Evolutionary conservation across 2,329 filamentous ascomycete genomes (phyloP).

Genomic region (Alternaria hordeiaustralica): DNA sequence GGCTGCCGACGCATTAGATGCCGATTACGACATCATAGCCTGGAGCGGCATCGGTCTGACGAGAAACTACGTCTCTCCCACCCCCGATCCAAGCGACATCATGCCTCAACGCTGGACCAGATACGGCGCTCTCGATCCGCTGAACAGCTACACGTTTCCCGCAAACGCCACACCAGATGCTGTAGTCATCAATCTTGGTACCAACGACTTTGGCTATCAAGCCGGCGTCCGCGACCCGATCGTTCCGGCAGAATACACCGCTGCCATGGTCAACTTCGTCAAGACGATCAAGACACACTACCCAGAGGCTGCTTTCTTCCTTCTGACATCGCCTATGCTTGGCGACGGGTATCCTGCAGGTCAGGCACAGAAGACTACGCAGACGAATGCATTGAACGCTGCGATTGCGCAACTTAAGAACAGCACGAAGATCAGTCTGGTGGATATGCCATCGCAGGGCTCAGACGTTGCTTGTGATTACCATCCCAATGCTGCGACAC

Average conservation of each 20-base stretch:
- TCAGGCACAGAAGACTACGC: conserved; percentile 48
- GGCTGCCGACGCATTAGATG: conserved; percentile 50
- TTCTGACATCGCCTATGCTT: conserved; percentile 52
- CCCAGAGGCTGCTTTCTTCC: conserved; percentile 48
- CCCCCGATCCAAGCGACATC: conserved; percentile 40
- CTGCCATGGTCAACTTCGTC: conserved; percentile 39
- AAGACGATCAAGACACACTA: conserved; percentile 46
- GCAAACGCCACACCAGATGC: conserved; percentile 40
- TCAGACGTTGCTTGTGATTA: conserved; percentile 53
- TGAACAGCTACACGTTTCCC: conserved; percentile 50
- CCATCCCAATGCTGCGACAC: conserved; percentile 51
- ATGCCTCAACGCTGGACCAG: conserved; percentile 54
- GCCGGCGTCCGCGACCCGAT: conserved; percentile 17
- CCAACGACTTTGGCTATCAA: conserved; percentile 53
- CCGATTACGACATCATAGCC: conserved; percentile 54
- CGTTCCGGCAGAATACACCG: conserved; percentile 14
- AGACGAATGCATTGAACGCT: conserved; percentile 44
- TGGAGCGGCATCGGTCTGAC: conserved; percentile 55
- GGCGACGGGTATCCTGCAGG: conserved; percentile 48
- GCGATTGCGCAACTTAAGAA: conserved; percentile 40
- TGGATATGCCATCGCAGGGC: conserved; percentile 53
- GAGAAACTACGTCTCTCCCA: conserved; percentile 47
- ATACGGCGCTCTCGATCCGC: conserved; percentile 52
- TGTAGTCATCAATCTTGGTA: conserved; percentile 55
- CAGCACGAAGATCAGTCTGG: conserved; percentile 45